These are phyloP conservation scores for Kodamaea fukazawae DNA, from an alignment of 805 yeast species.

Conservation along the genomic window DNA sequence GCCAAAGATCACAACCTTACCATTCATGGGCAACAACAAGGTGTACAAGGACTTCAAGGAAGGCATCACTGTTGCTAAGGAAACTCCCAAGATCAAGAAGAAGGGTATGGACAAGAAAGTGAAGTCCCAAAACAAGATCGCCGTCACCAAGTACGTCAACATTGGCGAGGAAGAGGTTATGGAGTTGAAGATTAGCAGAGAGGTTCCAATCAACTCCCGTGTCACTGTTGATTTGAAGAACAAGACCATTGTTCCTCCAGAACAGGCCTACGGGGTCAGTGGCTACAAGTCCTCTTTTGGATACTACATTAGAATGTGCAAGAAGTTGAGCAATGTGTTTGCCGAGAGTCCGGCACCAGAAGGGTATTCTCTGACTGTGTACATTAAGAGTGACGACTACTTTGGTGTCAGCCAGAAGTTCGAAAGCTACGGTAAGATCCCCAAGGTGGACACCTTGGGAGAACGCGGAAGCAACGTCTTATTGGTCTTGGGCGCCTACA, in stretches of 20 bases:
- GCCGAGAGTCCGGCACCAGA: conserved; percentile 57
- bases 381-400: conserved; percentile 66
- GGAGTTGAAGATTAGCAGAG: conserved; percentile 51
- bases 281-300: conserved; percentile 68
- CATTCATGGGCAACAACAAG: conserved; percentile 59
- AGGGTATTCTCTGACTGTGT: conserved; percentile 70
- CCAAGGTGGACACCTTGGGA: conserved; percentile 7
- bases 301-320: conserved; percentile 68
- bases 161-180: conserved; percentile 63
- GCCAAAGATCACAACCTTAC: conserved; percentile 71
- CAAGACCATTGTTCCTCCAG: conserved; percentile 64
- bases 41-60: conserved; percentile 48
- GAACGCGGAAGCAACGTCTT: conserved; percentile 33
- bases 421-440: conserved; percentile 10
- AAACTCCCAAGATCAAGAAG: conserved; percentile 32
- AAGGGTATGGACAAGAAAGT: conserved; percentile 45
- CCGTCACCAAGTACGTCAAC: conserved; percentile 70
- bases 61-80: conserved; percentile 55
- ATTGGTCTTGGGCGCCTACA: conserved; percentile 63
- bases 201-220: conserved; percentile 73
- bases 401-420: conserved; percentile 32
- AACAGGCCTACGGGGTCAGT: conserved; percentile 61
- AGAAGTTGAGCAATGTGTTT: conserved; percentile 59
- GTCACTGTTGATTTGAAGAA: conserved; percentile 73
- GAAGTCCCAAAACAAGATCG: conserved; percentile 37